Evolutionary conservation across 331 rosid genomes (phyloP).

Genomic region (Spiraea crenata): DNA sequence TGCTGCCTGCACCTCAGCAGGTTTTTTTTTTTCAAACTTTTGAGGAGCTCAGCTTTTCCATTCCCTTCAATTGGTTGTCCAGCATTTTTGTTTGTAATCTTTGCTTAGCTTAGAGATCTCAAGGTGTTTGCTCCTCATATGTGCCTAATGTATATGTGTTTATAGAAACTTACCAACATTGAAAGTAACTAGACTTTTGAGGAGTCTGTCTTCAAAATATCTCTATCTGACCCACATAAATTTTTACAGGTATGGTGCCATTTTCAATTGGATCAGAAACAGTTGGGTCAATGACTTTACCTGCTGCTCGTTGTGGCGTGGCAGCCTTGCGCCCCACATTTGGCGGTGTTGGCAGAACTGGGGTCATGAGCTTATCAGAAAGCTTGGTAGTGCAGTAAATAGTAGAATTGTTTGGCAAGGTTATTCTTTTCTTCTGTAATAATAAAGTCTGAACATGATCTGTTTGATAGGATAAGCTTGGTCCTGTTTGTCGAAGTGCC

Average conservation of each 20-base stretch:
- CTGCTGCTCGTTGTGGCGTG: conserved; percentile 71
- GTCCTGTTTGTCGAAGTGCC: conserved; percentile 70
- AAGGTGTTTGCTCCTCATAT: background rate
- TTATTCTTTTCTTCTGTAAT: background rate
- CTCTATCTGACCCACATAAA: background rate
- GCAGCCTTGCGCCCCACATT: conserved; percentile 73
- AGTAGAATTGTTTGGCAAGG: background rate
- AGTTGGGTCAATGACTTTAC: conserved; percentile 70
- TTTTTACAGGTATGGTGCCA: conserved; percentile 62
- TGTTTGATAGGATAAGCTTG: conserved; percentile 64
- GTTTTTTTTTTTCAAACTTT: conserved; percentile 18
- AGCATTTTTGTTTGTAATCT: background rate
- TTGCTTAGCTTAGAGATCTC: background rate
- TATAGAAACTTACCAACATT: background rate
- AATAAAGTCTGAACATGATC: conserved; percentile 18
- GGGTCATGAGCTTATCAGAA: conserved; percentile 73
- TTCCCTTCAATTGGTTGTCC: background rate
- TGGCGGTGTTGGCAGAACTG: conserved; percentile 62
- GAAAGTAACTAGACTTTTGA: background rate
- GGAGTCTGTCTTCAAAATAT: background rate
- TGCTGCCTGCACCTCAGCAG: conserved; percentile 70
- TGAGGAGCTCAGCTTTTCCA: background rate
- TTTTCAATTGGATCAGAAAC: conserved; percentile 77
- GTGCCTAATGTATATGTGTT: background rate
- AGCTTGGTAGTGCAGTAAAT: conserved; percentile 56